Evolutionary conservation across 1,284 basidiomycete species (phyloP).

Genomic region (Ustilago xerochloae): DNA sequence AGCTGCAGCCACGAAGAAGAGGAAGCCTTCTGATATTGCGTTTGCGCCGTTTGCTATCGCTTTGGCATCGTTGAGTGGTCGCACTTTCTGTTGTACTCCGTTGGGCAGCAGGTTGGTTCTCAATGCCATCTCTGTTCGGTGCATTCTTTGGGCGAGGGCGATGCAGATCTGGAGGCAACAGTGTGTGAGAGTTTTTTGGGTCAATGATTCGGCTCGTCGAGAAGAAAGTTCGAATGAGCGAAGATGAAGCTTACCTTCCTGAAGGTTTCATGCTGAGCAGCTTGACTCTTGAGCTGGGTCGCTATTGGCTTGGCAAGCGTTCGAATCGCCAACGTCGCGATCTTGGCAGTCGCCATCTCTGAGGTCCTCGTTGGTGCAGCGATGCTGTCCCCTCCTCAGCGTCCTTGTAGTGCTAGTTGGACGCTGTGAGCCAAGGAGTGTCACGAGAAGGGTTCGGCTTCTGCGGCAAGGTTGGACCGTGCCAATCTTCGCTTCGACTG

Average conservation of each 20-base stretch:
- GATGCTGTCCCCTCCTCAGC: too few species aligned
- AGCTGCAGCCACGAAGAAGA: constrained; percentile 63
- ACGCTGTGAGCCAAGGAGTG: too few species aligned
- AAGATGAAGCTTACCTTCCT: constrained; percentile 31
- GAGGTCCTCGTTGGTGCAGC: too few species aligned
- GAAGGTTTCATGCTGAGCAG: constrained; percentile 62
- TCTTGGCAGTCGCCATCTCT: constrained; percentile 64
- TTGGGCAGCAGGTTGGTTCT: constrained; percentile 57
- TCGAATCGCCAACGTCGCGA: constrained; percentile 61
- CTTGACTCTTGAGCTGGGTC: constrained; percentile 62
- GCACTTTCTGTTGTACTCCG: constrained; percentile 54
- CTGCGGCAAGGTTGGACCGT: neutral
- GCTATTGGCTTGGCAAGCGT: constrained; percentile 68
- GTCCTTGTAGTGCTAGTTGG: too few species aligned
- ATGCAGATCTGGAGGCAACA: constrained; percentile 53
- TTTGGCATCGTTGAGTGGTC: constrained; percentile 66
- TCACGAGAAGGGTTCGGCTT: neutral
- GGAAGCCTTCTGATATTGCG: constrained; percentile 64
- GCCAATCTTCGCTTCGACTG: too few species aligned
- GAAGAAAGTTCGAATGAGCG: neutral
- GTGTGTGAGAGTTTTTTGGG: too few species aligned
- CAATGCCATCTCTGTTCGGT: constrained; percentile 62
- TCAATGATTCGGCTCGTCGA: neutral
- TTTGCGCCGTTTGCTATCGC: constrained; percentile 62
- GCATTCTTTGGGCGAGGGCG: constrained; percentile 59